Evolutionary conservation across 1,284 basidiomycete species (phyloP).

Genomic region (Cutaneotrichosporon cavernicola): DNA sequence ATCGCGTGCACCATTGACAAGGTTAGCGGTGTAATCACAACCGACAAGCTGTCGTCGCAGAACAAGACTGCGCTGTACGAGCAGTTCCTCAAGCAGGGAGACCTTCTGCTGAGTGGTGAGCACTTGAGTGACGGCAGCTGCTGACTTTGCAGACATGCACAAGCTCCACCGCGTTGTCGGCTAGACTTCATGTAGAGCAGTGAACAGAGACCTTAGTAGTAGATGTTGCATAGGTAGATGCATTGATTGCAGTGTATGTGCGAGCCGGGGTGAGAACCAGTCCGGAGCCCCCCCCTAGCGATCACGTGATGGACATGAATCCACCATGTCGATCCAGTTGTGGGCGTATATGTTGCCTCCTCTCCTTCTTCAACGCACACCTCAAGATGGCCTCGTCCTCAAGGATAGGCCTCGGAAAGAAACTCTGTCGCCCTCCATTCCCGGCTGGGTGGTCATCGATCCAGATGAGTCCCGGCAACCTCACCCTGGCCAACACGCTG

Average conservation of each 20-base stretch:
- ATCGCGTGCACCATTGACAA: conserved; percentile 91
- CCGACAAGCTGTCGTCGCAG: conserved; percentile 74
- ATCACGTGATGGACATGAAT: neutral
- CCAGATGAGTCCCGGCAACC: conserved; percentile 33
- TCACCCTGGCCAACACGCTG: conserved; percentile 48
- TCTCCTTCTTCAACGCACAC: neutral
- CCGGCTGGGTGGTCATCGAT: conserved; percentile 43
- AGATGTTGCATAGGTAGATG: conserved; percentile 3
- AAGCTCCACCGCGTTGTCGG: conserved; percentile 53
- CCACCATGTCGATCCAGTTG: neutral
- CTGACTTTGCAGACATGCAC: conserved; percentile 46
- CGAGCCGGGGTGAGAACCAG: neutral
- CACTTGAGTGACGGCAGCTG: conserved; percentile 7
- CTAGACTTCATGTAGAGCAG: conserved; percentile 21
- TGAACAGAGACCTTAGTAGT: neutral
- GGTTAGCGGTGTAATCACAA: conserved; percentile 89
- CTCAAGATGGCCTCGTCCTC: neutral
- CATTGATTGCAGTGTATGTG: neutral
- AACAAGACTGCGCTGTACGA: conserved; percentile 87
- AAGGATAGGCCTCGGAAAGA: neutral
- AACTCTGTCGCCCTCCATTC: conserved; percentile 34
- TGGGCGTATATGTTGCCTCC: neutral
- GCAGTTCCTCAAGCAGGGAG: conserved; percentile 81
- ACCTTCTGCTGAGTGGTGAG: conserved; percentile 72
- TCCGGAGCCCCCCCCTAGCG: no score